Base-by-base conservation (phyloP, 2,329 filamentous ascomycete genomes). In the Aspergillus chevalieri region DNA sequence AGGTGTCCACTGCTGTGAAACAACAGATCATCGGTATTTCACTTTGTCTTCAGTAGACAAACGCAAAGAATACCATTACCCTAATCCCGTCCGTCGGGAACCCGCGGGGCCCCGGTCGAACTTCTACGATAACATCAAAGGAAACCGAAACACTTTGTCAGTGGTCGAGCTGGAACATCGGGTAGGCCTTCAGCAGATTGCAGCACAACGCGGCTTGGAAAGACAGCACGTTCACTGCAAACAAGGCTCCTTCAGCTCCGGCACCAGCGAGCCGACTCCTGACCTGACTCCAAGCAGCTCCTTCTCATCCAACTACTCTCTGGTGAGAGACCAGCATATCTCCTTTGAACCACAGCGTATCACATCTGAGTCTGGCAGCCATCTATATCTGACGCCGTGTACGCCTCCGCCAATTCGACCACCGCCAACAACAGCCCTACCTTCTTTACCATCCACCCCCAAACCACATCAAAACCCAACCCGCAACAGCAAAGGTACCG, bases 211-310 rank as follows among this genome's bases (percentile, higher is more conserved):
- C 5, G 38, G 38, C 17, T 62, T 63, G 50, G 58, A 58, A 26
- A 46, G 34, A 6, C 48, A 59, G 14, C 45, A 55, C 17, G 39
- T 56, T 3, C 60, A 68, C 44, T 57, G 64, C 41, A 67, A 60
- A 30, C 64, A 69, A 21, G 50, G 57, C 38, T 70, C 67, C 3
- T 69, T 64, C 52, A 65, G 66, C 52, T 69, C 66, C 0, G 54
- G 62, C 0, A 57, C 62, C 51, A 61, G 63, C 9, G 65, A 67
- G 48, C 57, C 55, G 3, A 69, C 64, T 1, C 68, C 68, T 0
- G 65, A 70, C 33, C 52, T 71, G 33, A 71, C 67, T 0, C 68
- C 68, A 0, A 70, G 66, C 53, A 70, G 63, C 50, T 71, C 68
- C 1, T 70, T 70, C 52, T 71, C 68, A 21, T 70, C 68, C 1